Evolutionary conservation across 202 grass and related monocot genomes (phyloP).

Genomic region (Panicum hallii): DNA sequence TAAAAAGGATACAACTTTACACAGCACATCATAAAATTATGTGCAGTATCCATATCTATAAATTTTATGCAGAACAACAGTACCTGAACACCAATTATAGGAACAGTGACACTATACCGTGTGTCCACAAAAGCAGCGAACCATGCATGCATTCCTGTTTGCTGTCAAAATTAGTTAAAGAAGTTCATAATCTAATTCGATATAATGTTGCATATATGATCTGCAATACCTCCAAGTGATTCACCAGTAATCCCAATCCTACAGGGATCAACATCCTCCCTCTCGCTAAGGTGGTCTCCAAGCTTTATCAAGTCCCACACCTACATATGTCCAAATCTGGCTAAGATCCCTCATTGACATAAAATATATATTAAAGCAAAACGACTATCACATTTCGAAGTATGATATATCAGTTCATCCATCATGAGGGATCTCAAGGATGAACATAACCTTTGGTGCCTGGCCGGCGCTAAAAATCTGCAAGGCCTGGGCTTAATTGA

Average conservation of each 20-base stretch:
- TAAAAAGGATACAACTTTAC: conserved; percentile 30
- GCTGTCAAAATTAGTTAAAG: conserved; percentile 1
- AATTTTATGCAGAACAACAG: neutral
- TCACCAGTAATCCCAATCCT: conserved; percentile 92
- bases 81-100: conserved; percentile 95
- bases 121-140: conserved; percentile 78
- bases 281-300: conserved; percentile 74
- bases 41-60: conserved; percentile 11
- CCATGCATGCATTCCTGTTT: conserved; percentile 95
- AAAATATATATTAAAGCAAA: conserved; percentile 8
- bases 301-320: conserved; percentile 96
- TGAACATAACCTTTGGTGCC: too few species aligned
- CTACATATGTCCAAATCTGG: conserved; percentile 40
- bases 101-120: conserved; percentile 72
- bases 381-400: neutral
- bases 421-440: too few species aligned
- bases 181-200: neutral
- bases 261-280: conserved; percentile 71
- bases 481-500: too few species aligned
- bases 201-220: conserved; percentile 16
- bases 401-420: conserved; percentile 13
- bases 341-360: neutral
- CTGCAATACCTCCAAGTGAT: conserved; percentile 83
- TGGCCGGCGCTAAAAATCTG: too few species aligned
- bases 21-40: conserved; percentile 21